A percentile compares a stretch with the other conserved stretches of the same genome.
phyloP scores from a whole-genome alignment of 352 stramenopile species.

The Globisporangium nodosum region DNA sequence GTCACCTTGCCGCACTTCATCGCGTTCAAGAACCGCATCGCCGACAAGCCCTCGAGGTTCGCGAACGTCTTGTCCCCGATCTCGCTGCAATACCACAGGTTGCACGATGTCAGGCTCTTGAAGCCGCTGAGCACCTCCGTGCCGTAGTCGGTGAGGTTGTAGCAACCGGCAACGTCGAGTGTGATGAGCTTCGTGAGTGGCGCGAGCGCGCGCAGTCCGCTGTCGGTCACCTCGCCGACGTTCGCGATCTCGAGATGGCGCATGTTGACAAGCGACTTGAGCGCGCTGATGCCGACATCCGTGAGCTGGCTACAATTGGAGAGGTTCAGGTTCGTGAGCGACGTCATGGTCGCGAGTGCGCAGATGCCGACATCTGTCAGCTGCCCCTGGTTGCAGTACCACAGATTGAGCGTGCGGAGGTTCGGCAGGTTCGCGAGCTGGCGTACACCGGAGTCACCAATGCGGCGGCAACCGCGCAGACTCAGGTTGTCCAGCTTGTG shows the following conservation, averaged over 20 bases:
- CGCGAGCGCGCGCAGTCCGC: conserved; percentile 41
- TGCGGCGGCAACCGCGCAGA: conserved; percentile 52
- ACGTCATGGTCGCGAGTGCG: conserved; percentile 35
- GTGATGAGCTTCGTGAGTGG: conserved; percentile 51
- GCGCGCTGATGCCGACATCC: conserved; percentile 40
- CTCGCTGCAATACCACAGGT: conserved; percentile 82
- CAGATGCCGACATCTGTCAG: conserved; percentile 60
- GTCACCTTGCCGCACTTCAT: conserved; percentile 82
- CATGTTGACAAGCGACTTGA: conserved; percentile 53
- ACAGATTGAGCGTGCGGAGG: conserved; percentile 62
- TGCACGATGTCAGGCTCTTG: conserved; percentile 51
- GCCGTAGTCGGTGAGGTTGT: conserved; percentile 71
- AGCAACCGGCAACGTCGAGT: conserved; percentile 70
- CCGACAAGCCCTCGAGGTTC: conserved; percentile 41
- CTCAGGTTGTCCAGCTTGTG: conserved; percentile 43
- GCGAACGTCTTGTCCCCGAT: conserved; percentile 57
- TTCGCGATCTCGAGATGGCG: conserved; percentile 71
- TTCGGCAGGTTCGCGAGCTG: conserved; percentile 30
- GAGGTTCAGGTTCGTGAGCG: conserved; percentile 65
- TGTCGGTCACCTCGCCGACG: conserved; percentile 64
- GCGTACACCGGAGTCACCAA: conserved; percentile 48
- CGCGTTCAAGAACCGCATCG: conserved; percentile 69
- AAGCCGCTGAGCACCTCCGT: conserved; percentile 56
- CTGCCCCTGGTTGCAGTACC: conserved; percentile 78
- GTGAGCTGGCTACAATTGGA: conserved; percentile 80